Base-by-base conservation (phyloP, 352 stramenopile genomes). In the Globisporangium rhizosaccharum region DNA sequence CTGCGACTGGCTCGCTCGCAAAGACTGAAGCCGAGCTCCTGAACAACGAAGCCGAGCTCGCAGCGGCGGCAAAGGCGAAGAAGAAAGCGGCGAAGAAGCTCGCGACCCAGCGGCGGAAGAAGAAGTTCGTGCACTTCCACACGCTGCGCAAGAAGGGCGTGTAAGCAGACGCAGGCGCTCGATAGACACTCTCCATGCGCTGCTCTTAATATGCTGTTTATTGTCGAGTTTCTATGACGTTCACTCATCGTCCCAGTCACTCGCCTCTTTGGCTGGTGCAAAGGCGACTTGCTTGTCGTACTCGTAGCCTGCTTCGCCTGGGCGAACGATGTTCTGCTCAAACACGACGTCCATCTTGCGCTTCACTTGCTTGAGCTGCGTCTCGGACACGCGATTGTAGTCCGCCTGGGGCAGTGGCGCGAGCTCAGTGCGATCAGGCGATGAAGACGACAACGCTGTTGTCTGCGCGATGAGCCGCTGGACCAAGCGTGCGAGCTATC, bases 101-200 rank as follows among this genome's bases (percentile, higher is more conserved):
- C 26, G 70, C 70, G 18, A 62, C 64, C 14, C 70, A 76, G 41
- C 68, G 70, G 55, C 65, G 76, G 66, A 88, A 87, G 75, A 80
- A 85, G 58, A 92, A 92, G 68, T 90, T 92, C 47, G 73, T 94
- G 60, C 82, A 91, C 66, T 92, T 94, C 71, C 82, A 94, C 74
- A 76, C 77, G 53, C 71, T 92, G 45, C 85, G 85, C 60, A 94
- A 94, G 76, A 94, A 94, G 72, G 85, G 85, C 53, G 81, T 88
- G 68, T 92, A 86, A 79, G 65, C 42, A n/a, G 25, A n/a, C 8
- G 2, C 15, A 10, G 23, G 2, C 23, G 23, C 41, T 59, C 36
- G 51, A 66, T 70, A 62, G 68, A 67, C 54, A 58, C 23, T 51
- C 46, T 10, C 30, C n/a, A 23, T 52, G 12, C 28, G 17, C 61